Evolutionary conservation across 306 rosid species (phyloP).

Genomic region (Vigna reflexopilosa): DNA sequence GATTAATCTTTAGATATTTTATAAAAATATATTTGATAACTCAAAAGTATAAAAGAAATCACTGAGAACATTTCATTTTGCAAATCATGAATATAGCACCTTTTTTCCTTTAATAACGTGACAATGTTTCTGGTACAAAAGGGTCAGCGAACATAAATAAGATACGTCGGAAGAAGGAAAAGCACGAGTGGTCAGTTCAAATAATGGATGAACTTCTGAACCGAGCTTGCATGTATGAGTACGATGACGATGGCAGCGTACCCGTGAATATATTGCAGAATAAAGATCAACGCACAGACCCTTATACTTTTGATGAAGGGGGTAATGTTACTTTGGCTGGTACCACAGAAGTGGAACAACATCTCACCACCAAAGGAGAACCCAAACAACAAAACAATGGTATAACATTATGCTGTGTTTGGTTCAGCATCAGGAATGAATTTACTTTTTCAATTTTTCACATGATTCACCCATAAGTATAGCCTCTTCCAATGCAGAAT

Average conservation of each 20-base stretch:
- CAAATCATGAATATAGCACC: too few species aligned
- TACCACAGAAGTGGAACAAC: background rate
- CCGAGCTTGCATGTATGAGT: constrained; percentile 23
- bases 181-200: constrained; percentile 44
- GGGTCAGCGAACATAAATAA: constrained; percentile 8
- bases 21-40: too few species aligned
- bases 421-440: too few species aligned
- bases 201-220: constrained; percentile 36
- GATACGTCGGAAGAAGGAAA: constrained; percentile 38
- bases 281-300: background rate
- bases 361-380: background rate
- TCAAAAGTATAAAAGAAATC: too few species aligned
- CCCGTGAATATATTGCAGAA: background rate
- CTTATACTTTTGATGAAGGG: background rate
- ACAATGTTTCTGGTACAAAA: background rate
- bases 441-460: too few species aligned
- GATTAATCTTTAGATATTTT: too few species aligned
- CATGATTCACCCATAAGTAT: too few species aligned
- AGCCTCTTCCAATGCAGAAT: too few species aligned
- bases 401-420: background rate
- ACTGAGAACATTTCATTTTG: too few species aligned
- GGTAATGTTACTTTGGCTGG: background rate
- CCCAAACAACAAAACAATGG: constrained; percentile 19
- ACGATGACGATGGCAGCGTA: constrained; percentile 15
- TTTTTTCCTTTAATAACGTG: background rate